phyloP scores from a whole-genome alignment of 2,329 filamentous ascomycete species.

The Ceratocystis colombiana region DNA sequence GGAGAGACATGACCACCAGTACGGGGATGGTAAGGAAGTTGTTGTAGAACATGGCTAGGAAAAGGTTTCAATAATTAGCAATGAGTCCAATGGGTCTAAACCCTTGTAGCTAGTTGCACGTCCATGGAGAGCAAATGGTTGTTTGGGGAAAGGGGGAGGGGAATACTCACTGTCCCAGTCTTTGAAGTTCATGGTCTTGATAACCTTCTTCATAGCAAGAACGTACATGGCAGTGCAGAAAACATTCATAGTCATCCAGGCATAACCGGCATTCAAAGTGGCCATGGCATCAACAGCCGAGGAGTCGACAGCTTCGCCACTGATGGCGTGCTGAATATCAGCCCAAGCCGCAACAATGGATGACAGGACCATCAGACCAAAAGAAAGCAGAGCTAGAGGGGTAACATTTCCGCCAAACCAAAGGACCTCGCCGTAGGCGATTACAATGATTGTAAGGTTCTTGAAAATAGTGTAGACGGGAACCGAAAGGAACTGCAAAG shows the following conservation, averaged over 20 bases:
- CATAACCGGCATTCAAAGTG: slow-evolving; percentile 85
- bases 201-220: slow-evolving; percentile 91
- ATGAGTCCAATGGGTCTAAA: too few relatives aligned
- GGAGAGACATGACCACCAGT: slow-evolving; percentile 67
- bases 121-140: neutral
- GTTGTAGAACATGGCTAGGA: slow-evolving; percentile 96
- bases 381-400: slow-evolving; percentile 77
- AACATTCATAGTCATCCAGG: slow-evolving; percentile 97
- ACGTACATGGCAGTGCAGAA: slow-evolving; percentile 87
- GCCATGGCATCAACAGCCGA: slow-evolving; percentile 68
- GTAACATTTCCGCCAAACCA: slow-evolving; percentile 96
- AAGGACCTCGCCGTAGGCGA: slow-evolving; percentile 94
- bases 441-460: slow-evolving; percentile 97
- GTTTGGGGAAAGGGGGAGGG: neutral
- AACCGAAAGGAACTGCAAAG: slow-evolving; percentile 90
- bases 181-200: slow-evolving; percentile 99
- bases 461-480: slow-evolving; percentile 99
- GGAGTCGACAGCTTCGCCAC: slow-evolving; percentile 45
- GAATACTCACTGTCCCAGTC: slow-evolving; percentile 86
- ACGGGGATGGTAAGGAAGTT: slow-evolving; percentile 94
- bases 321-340: slow-evolving; percentile 78
- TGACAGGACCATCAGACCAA: slow-evolving; percentile 92
- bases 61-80: neutral
- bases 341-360: slow-evolving; percentile 95
- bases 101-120: too few relatives aligned